Base-by-base conservation (phyloP, 495 filamentous ascomycete genomes). In the Hypoxylon fragiforme region DNA sequence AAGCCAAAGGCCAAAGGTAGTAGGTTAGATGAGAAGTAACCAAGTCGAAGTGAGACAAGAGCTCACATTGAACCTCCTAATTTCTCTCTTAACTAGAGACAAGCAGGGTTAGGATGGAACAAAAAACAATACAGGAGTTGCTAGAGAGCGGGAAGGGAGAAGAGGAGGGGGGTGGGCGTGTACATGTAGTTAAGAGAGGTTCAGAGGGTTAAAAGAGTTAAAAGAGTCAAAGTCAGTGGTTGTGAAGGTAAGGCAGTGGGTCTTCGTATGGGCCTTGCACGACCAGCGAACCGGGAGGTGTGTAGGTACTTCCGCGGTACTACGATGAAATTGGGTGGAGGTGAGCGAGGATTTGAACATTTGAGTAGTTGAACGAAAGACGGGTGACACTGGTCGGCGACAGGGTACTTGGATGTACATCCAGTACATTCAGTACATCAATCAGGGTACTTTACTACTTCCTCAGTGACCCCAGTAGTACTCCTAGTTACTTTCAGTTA, bases 71-170 rank as follows among this genome's bases (percentile, higher is more conserved):
- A 37, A 62, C 60, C 57, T 49, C 49, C 45, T 51, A 44, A 63
- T 48, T 56, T 57, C 65, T 61, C 42, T 68, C 44, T 50, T 57
- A 48, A 57, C 58, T 49, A 69, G 64, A 68, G 67, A 66, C 61
- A 69, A 52, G 47, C 54, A 64, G 54, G 52, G 60, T 55, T 54
- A 68, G 44, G 64, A 66, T 66, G 65, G 59, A 70, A 56, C 65
- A 66, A 64, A 62, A 64, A 50, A 50, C 56, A 64, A 60, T 53
- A 60, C 62, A 63, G 56, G 63, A 67, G 56, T 50, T 60, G 57
- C 64, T 65, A 42, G 63, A 63, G 60, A 69, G 57, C 57, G 54
- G 62, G 51, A 71, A 64, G 68, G 64, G 57, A 65, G 67, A 28
- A 64, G 65, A 49, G n/a, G 58, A 57, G 52, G 58, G 65, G 60